Percentiles rank a stretch among this genome's conserved stretches.
Evolutionary conservation across 805 yeast species (phyloP).

Genomic region (Pichia deserticola): DNA sequence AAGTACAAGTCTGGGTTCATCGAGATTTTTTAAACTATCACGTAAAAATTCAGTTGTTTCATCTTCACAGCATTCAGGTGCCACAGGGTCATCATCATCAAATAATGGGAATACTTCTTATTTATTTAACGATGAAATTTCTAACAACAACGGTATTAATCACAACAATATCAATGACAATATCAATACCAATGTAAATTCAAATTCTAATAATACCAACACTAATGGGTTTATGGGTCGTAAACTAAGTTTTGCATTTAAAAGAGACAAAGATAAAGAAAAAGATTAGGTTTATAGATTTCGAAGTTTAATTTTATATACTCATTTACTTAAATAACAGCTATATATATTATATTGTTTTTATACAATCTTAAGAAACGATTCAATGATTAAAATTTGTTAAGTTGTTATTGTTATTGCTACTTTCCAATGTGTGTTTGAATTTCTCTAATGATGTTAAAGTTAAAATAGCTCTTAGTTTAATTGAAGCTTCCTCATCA

Average conservation of each 20-base stretch:
- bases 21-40: slow-evolving; percentile 25
- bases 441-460: neutral
- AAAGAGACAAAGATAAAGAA: slow-evolving; percentile 23
- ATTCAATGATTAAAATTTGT: too few relatives aligned
- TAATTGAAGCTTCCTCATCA: neutral
- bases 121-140: too few relatives aligned
- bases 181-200: neutral
- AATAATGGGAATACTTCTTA: too few relatives aligned
- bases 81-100: neutral
- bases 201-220: slow-evolving; percentile 3
- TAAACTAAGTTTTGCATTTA: slow-evolving; percentile 26
- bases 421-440: neutral
- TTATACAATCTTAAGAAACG: too few relatives aligned
- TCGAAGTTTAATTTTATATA: too few relatives aligned
- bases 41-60: slow-evolving; percentile 7
- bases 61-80: slow-evolving; percentile 1
- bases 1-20: slow-evolving; percentile 14
- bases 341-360: too few relatives aligned
- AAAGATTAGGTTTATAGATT: slow-evolving; percentile 8
- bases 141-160: neutral
- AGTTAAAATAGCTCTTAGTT: neutral
- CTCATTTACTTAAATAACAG: too few relatives aligned
- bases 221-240: slow-evolving; percentile 15
- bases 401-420: too few relatives aligned
- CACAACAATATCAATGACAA: neutral